Percentiles rank a stretch among this genome's conserved stretches.
Evolutionary conservation across 192 early-diverging fungal genomes (phyloP).

Genomic region (Entophlyctis helioformis): DNA sequence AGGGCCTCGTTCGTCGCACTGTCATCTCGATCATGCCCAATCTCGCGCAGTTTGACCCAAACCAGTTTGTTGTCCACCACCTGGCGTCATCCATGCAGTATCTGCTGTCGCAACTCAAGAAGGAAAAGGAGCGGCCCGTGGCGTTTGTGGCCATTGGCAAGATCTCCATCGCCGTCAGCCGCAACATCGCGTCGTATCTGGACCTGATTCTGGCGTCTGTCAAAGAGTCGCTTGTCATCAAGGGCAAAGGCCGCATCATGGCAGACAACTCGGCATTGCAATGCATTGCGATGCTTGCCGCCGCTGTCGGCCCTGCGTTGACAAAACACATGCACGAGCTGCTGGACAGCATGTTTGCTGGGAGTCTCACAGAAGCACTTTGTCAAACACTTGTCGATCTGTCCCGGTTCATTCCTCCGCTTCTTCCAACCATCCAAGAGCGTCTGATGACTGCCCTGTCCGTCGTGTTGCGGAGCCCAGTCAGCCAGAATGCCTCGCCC

Average conservation of each 20-base stretch:
- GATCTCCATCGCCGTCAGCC: conserved; percentile 55
- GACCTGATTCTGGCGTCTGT: conserved; percentile 57
- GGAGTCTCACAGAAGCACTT: conserved; percentile 55
- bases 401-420: conserved; percentile 58
- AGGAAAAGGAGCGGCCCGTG: conserved; percentile 34
- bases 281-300: conserved; percentile 66
- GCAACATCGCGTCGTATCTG: conserved; percentile 57
- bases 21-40: conserved; percentile 63
- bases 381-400: conserved; percentile 52
- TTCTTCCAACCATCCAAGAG: conserved; percentile 69
- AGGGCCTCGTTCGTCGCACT: conserved; percentile 54
- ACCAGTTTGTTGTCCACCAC: conserved; percentile 37
- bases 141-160: conserved; percentile 67
- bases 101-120: conserved; percentile 49
- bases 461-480: too few relatives aligned
- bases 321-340: conserved; percentile 70
- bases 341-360: conserved; percentile 73
- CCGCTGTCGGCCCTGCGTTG: conserved; percentile 70
- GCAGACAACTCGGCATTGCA: conserved; percentile 37
- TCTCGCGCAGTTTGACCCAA: conserved; percentile 63
- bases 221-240: conserved; percentile 50
- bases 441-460: too few relatives aligned
- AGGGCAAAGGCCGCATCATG: conserved; percentile 21
- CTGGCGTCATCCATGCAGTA: conserved; percentile 51
- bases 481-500: too few relatives aligned